Percentiles rank a stretch among this genome's conserved stretches.
Evolutionary conservation across 2,329 filamentous ascomycete genomes (phyloP).

Genomic region (Rosellinia necatrix): DNA sequence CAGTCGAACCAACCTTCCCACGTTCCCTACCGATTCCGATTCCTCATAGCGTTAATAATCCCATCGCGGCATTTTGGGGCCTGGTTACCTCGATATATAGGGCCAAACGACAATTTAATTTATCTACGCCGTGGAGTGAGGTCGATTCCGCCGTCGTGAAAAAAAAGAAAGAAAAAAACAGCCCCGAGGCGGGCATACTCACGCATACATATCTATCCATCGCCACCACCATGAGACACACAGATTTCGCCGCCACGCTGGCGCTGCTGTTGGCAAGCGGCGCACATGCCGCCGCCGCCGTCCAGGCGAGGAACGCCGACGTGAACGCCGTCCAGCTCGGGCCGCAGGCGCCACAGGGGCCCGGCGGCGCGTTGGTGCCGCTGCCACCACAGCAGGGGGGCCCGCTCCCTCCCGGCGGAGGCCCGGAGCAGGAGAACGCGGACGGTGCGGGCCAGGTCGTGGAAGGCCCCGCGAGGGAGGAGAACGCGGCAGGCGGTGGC

Average conservation of each 20-base stretch:
- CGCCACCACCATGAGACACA: conserved; percentile 29
- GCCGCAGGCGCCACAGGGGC: neutral
- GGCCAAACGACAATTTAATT: neutral
- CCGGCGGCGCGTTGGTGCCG: neutral
- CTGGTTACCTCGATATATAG: too few species aligned
- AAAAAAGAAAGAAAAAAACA: too few species aligned
- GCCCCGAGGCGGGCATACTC: too few species aligned
- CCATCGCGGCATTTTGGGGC: too few species aligned
- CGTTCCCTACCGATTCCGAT: conserved; percentile 6
- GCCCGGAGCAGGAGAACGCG: neutral
- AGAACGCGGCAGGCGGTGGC: neutral
- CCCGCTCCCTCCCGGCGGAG: neutral
- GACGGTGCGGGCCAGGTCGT: neutral
- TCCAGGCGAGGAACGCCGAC: conserved; percentile 18
- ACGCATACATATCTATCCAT: too few species aligned
- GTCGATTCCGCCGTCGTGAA: too few species aligned
- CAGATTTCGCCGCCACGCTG: conserved; percentile 22
- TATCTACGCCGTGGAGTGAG: neutral
- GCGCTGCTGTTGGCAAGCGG: conserved; percentile 25
- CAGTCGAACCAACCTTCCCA: conserved; percentile 10
- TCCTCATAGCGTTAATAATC: too few species aligned
- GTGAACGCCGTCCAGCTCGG: conserved; percentile 4
- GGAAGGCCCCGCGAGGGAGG: conserved; percentile 4
- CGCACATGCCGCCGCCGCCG: conserved; percentile 30
- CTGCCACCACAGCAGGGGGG: neutral